phyloP scores from a whole-genome alignment of 2,329 filamentous ascomycete species.

The Aspergillus proliferans region DNA sequence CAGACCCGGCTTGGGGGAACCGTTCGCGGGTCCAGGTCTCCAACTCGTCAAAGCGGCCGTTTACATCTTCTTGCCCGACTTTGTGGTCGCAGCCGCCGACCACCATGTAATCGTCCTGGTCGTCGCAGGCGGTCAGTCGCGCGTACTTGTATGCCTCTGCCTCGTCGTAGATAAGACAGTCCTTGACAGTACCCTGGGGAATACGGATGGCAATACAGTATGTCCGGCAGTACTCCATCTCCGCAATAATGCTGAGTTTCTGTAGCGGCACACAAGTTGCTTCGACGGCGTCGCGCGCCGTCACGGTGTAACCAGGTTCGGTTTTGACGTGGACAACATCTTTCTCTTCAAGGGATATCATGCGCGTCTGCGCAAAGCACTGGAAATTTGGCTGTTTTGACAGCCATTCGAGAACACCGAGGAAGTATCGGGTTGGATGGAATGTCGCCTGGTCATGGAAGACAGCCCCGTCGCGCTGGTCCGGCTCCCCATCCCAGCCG shows the following conservation, averaged over 20 bases:
- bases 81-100: constrained; percentile 55
- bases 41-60: constrained; percentile 45
- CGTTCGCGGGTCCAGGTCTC: constrained; percentile 50
- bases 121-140: constrained; percentile 49
- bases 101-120: constrained; percentile 50
- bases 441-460: constrained; percentile 48
- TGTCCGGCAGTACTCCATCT: constrained; percentile 50
- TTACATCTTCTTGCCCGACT: constrained; percentile 48
- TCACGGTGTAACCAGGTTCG: constrained; percentile 42
- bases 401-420: constrained; percentile 49
- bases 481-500: constrained; percentile 47
- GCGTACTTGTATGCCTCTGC: constrained; percentile 53
- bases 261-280: constrained; percentile 53
- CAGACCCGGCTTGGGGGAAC: constrained; percentile 44
- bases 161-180: constrained; percentile 52
- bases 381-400: constrained; percentile 47
- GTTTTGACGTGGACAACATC: constrained; percentile 46
- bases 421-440: constrained; percentile 52
- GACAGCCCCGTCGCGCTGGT: constrained; percentile 48
- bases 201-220: constrained; percentile 54
- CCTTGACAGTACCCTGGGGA: constrained; percentile 47
- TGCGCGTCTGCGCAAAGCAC: constrained; percentile 48
- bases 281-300: constrained; percentile 46
- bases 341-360: constrained; percentile 44
- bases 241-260: constrained; percentile 48